Evolutionary conservation across 257 asterid genomes (phyloP).

Genomic region (Ophiorrhiza pumila): DNA sequence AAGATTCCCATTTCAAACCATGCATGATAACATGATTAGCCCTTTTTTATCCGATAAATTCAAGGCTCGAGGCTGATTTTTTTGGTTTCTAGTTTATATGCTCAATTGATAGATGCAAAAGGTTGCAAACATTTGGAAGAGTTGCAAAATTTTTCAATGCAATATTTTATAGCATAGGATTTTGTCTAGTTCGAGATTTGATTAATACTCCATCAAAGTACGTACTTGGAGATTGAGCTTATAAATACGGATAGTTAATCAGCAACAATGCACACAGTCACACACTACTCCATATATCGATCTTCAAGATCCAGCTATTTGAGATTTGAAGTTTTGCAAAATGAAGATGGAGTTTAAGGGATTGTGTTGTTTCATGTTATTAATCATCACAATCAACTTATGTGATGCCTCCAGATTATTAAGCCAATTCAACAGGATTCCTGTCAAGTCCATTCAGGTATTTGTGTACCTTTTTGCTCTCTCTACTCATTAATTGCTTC

Average conservation of each 20-base stretch:
- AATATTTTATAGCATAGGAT: too few species aligned
- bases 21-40: too few species aligned
- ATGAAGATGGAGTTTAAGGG: not conserved
- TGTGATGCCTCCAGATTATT: not conserved
- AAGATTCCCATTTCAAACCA: too few species aligned
- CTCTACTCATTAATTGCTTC: too few species aligned
- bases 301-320: not conserved
- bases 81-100: not conserved
- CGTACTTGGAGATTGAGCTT: too few species aligned
- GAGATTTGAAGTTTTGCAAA: not conserved
- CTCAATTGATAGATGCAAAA: not conserved
- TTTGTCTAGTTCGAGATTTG: too few species aligned
- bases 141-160: too few species aligned
- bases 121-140: not conserved
- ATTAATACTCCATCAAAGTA: too few species aligned
- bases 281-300: too few species aligned
- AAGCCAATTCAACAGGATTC: not conserved
- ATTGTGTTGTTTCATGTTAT: not conserved
- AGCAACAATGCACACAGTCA: too few species aligned
- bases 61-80: not conserved
- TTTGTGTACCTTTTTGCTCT: too few species aligned
- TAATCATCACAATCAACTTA: not conserved
- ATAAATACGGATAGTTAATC: too few species aligned
- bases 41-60: not conserved
- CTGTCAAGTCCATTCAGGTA: slow-evolving; percentile 8